phyloP scores from a whole-genome alignment of 179 eudicot species.

The Drosera spatulata region DNA sequence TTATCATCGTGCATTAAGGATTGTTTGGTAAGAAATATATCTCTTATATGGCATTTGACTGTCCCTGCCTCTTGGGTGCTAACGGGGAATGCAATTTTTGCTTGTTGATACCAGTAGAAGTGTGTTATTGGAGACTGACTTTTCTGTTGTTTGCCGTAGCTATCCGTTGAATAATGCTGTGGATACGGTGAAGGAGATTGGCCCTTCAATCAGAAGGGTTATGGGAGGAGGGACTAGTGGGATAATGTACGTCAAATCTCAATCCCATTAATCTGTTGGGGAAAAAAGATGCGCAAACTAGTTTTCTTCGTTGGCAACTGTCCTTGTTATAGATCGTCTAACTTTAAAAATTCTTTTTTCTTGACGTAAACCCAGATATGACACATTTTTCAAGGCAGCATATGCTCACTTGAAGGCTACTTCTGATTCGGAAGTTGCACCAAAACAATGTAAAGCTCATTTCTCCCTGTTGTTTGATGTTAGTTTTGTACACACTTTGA shows the following conservation, averaged over 20 bases:
- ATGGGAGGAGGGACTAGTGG: conserved; percentile 99
- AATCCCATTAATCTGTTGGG: not conserved
- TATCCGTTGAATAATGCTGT: conserved; percentile 91
- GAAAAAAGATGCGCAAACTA: no score
- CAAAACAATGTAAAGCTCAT: conserved; percentile 45
- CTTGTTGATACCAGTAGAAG: not conserved
- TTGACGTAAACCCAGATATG: conserved; percentile 46
- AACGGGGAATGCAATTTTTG: not conserved
- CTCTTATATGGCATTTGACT: no score
- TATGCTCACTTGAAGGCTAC: conserved; percentile 58
- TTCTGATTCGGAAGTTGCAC: conserved; percentile 22
- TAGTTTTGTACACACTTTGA: conserved; percentile 3
- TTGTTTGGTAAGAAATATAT: no score
- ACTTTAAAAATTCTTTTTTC: not conserved
- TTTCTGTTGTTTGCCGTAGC: conserved; percentile 23
- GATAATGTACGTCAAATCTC: conserved; percentile 42
- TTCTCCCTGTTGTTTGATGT: not conserved
- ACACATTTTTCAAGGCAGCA: conserved; percentile 80
- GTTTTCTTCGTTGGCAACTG: no score
- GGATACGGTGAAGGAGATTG: conserved; percentile 78
- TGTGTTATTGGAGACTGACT: not conserved
- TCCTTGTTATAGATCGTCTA: no score
- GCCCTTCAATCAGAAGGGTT: conserved; percentile 72
- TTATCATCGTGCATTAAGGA: no score
- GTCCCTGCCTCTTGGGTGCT: no score